These are phyloP conservation scores for Saccharomycodes ludwigii DNA, from an alignment of 805 yeast species.

Conservation along the genomic window DNA sequence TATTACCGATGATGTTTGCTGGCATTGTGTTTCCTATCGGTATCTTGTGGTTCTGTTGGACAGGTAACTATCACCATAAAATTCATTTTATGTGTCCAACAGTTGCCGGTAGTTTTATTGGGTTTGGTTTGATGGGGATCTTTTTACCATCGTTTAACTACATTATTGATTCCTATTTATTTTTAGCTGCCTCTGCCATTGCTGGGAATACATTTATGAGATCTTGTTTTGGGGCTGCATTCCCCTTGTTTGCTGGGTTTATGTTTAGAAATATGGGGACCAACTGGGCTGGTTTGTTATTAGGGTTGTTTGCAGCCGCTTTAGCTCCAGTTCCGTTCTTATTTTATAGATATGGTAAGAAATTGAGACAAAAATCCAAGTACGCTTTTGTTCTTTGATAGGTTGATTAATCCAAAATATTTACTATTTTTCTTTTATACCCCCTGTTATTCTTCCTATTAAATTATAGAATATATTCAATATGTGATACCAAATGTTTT, in stretches of 20 bases:
- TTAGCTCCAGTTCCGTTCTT: slow-evolving; percentile 59
- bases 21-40: slow-evolving; percentile 65
- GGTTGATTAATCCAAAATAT: no score
- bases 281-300: slow-evolving; percentile 68
- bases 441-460: no score
- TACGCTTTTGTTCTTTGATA: slow-evolving; percentile 34
- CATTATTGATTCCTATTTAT: slow-evolving; percentile 56
- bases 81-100: slow-evolving; percentile 82
- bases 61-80: slow-evolving; percentile 57
- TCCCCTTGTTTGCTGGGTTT: slow-evolving; percentile 59
- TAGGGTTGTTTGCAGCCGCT: slow-evolving; percentile 47
- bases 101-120: slow-evolving; percentile 48
- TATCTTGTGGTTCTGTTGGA: slow-evolving; percentile 79
- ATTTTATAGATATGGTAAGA: slow-evolving; percentile 46
- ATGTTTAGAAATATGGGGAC: slow-evolving; percentile 60
- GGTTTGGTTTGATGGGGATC: slow-evolving; percentile 55
- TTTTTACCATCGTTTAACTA: slow-evolving; percentile 63
- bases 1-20: slow-evolving; percentile 66
- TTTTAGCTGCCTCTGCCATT: slow-evolving; percentile 67
- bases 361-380: slow-evolving; percentile 43
- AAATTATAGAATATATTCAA: no score
- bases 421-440: no score
- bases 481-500: no score
- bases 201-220: slow-evolving; percentile 66
- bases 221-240: slow-evolving; percentile 54